phyloP scores from a whole-genome alignment of 306 rosid genomes.

The Bauhinia variegata region DNA sequence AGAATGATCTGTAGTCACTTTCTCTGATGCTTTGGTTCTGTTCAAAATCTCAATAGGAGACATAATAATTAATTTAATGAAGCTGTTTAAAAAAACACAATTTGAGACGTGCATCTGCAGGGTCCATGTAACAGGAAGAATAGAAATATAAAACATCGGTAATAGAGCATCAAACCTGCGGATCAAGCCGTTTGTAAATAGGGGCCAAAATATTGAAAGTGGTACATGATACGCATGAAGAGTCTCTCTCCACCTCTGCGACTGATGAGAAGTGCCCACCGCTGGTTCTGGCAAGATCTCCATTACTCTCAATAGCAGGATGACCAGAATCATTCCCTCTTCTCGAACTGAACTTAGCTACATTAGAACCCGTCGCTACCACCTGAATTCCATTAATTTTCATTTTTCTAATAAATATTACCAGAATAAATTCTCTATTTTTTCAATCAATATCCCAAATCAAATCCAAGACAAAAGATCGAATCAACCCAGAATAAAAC shows the following conservation, averaged over 20 bases:
- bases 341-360: conserved; percentile 45
- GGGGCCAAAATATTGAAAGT: conserved; percentile 90
- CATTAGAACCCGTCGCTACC: conserved; percentile 47
- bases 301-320: conserved; percentile 33
- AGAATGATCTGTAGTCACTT: conserved; percentile 63
- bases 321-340: conserved; percentile 43
- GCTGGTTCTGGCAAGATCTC: conserved; percentile 43
- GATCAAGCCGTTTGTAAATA: conserved; percentile 84
- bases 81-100: conserved; percentile 28
- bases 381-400: conserved; percentile 49
- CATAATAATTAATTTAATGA: conserved; percentile 22
- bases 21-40: conserved; percentile 76
- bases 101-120: conserved; percentile 12
- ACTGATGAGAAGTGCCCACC: conserved; percentile 41
- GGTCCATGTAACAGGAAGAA: neutral
- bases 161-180: conserved; percentile 51
- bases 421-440: conserved; percentile 3
- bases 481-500: neutral
- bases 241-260: conserved; percentile 43
- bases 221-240: conserved; percentile 66
- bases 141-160: neutral
- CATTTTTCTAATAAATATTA: conserved; percentile 16
- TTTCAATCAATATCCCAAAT: neutral
- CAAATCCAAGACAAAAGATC: conserved; percentile 1
- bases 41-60: conserved; percentile 37